Conservation (phyloP, 2,329 filamentous ascomycete species). For the Xylogone sp. region DNA sequence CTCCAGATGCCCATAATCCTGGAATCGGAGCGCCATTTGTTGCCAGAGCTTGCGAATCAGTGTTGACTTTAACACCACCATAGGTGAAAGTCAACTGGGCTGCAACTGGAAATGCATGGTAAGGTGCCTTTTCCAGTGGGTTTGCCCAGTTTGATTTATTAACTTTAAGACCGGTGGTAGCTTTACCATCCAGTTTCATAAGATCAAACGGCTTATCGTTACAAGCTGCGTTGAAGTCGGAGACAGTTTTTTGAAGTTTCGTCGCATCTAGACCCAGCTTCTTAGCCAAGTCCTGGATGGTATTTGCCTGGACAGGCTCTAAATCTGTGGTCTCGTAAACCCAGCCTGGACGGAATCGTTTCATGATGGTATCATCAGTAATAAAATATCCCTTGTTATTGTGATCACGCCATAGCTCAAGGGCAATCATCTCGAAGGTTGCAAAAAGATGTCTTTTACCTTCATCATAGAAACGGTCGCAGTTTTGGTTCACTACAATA, state of each 20-base stretch:
- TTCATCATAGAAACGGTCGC: conserved; percentile 35
- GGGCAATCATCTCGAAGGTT: conserved; percentile 31
- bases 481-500: conserved; percentile 38
- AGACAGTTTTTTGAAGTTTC: conserved; percentile 33
- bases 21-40: conserved; percentile 36
- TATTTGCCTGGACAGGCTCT: conserved; percentile 34
- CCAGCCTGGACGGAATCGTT: conserved; percentile 37
- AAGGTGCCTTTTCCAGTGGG: conserved; percentile 32
- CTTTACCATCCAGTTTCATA: conserved; percentile 37
- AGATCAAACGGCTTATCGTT: conserved; percentile 34
- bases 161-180: conserved; percentile 31
- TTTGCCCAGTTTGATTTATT: conserved; percentile 39
- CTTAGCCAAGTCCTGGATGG: conserved; percentile 34
- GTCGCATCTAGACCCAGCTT: conserved; percentile 34
- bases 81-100: conserved; percentile 30
- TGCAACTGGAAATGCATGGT: conserved; percentile 31
- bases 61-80: conserved; percentile 35
- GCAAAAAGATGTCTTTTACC: conserved; percentile 36
- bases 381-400: conserved; percentile 38
- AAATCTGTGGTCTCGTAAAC: conserved; percentile 39
- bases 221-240: conserved; percentile 35
- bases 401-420: conserved; percentile 35
- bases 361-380: conserved; percentile 36
- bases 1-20: conserved; percentile 16
- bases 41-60: conserved; percentile 33